Percentiles rank a stretch among this genome's conserved stretches.
phyloP scores from a whole-genome alignment of 345 rosid genomes.

The Dipteronia sinensis region DNA sequence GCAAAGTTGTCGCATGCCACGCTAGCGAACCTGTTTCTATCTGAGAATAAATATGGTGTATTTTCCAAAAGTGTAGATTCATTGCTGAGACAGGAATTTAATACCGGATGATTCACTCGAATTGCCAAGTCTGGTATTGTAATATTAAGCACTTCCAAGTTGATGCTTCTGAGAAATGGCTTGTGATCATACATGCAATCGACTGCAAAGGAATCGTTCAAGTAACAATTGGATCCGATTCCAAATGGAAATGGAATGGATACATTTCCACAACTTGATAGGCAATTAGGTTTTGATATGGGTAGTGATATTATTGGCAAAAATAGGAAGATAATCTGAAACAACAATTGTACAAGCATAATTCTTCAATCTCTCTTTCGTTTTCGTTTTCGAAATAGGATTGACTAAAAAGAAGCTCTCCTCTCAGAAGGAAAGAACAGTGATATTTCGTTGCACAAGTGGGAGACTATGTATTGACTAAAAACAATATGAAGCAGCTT shows the following conservation, averaged over 20 bases:
- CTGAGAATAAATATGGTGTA: not conserved
- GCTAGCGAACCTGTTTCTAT: not conserved
- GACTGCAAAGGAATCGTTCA: not conserved
- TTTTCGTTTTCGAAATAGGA: too few species aligned
- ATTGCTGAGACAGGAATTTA: not conserved
- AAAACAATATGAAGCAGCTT: too few species aligned
- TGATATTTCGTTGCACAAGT: too few species aligned
- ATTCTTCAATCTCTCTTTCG: not conserved
- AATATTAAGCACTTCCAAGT: not conserved
- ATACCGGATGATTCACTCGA: not conserved
- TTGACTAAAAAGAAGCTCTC: too few species aligned
- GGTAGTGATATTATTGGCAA: not conserved
- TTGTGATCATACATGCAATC: not conserved
- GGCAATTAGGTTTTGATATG: not conserved
- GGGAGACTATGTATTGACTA: too few species aligned
- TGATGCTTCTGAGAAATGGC: not conserved
- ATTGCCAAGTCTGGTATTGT: not conserved
- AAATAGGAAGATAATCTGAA: not conserved
- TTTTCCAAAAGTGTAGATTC: not conserved
- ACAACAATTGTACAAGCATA: constrained; percentile 4
- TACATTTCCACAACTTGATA: constrained; percentile 10
- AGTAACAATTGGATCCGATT: not conserved
- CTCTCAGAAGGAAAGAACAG: too few species aligned
- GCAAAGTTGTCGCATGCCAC: constrained; percentile 7
- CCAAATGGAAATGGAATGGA: constrained; percentile 7